Evolutionary conservation across 2,329 filamentous ascomycete genomes (phyloP).

Genomic region (Diaporthe aspalathi): DNA sequence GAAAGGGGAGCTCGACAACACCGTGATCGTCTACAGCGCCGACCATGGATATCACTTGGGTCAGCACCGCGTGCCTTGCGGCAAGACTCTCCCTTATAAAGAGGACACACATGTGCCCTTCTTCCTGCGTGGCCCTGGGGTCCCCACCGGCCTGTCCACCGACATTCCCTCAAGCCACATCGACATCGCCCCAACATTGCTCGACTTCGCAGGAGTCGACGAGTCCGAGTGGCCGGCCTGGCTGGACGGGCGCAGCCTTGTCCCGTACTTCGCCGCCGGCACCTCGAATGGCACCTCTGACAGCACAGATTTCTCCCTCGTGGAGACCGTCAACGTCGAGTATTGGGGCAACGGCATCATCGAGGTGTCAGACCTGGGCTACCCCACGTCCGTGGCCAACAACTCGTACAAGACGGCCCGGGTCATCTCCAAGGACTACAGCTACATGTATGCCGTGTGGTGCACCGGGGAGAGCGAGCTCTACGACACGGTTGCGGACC

Average conservation of each 20-base stretch:
- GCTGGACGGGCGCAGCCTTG: constrained; percentile 45
- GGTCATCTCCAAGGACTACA: constrained; percentile 65
- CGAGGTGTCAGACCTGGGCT: constrained; percentile 53
- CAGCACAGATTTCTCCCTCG: constrained; percentile 45
- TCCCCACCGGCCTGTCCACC: constrained; percentile 55
- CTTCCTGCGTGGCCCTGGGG: constrained; percentile 68
- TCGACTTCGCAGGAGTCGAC: constrained; percentile 57
- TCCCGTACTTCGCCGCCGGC: constrained; percentile 67
- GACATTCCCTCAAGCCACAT: constrained; percentile 69
- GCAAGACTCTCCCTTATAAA: constrained; percentile 68
- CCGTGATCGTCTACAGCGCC: constrained; percentile 37
- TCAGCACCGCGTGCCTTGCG: constrained; percentile 36
- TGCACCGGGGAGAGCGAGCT: constrained; percentile 75
- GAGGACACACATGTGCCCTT: constrained; percentile 71
- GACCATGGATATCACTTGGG: constrained; percentile 39
- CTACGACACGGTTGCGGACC: constrained; percentile 70
- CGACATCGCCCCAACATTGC: constrained; percentile 71
- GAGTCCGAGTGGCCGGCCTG: constrained; percentile 39
- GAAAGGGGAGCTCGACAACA: constrained; percentile 39
- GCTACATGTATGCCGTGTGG: constrained; percentile 75
- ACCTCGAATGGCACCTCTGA: constrained; percentile 50
- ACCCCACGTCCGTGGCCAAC: constrained; percentile 45
- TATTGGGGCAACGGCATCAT: constrained; percentile 62
- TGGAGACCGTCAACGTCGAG: constrained; percentile 69
- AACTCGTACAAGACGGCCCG: constrained; percentile 73